Evolutionary conservation across 2,329 filamentous ascomycete species (phyloP).

Genomic region (Colletotrichum lentis): DNA sequence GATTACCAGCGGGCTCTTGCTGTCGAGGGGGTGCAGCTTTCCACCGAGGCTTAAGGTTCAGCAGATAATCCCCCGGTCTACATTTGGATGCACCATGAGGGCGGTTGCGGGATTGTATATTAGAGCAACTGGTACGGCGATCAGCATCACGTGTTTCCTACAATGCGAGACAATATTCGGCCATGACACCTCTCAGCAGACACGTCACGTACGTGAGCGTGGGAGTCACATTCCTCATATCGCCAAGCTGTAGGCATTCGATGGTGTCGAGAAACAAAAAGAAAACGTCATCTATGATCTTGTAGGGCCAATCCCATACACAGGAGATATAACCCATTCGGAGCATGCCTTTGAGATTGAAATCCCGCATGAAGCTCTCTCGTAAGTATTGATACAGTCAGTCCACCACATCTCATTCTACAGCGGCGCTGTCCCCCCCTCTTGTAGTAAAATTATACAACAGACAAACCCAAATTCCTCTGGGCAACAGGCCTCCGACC

Average conservation of each 20-base stretch:
- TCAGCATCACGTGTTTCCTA: not conserved
- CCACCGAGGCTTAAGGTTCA: conserved; percentile 51
- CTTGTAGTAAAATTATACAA: not conserved
- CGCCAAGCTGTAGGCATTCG: not conserved
- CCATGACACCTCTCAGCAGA: no score
- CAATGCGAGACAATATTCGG: no score
- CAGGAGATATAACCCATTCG: not conserved
- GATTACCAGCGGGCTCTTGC: conserved; percentile 76
- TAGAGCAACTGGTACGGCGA: not conserved
- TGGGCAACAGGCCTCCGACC: not conserved
- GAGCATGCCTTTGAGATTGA: not conserved
- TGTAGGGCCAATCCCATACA: not conserved
- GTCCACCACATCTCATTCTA: not conserved
- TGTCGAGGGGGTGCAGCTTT: conserved; percentile 64
- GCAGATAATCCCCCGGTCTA: not conserved
- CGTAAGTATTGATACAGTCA: not conserved
- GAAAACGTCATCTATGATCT: not conserved
- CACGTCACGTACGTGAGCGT: not conserved
- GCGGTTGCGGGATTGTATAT: not conserved
- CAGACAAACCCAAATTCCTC: not conserved
- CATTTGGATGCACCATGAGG: not conserved
- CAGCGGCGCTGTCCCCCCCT: not conserved
- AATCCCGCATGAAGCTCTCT: not conserved
- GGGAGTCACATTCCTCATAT: not conserved
- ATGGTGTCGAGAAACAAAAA: not conserved